A percentile compares a stretch with the other conserved stretches of the same genome.
Conservation (phyloP, 2,329 filamentous ascomycete species). For the Calycina marina region DNA sequence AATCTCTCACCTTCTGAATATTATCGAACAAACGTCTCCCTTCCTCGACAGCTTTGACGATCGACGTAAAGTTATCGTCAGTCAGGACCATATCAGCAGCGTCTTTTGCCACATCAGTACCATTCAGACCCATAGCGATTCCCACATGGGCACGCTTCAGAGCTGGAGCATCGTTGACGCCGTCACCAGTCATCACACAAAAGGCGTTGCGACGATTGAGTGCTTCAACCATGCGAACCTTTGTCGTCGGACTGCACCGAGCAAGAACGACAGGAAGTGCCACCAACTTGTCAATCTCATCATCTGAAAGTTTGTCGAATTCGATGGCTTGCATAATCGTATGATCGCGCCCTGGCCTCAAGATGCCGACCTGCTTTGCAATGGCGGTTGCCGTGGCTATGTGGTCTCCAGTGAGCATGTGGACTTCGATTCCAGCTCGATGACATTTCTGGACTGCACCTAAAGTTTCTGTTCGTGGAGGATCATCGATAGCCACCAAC, state of each 20-base stretch:
- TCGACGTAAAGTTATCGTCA: constrained; percentile 70
- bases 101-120: constrained; percentile 63
- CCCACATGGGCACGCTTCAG: constrained; percentile 60
- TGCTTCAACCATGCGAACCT: constrained; percentile 65
- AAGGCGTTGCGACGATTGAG: constrained; percentile 53
- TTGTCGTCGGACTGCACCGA: constrained; percentile 54
- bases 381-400: constrained; percentile 53
- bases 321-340: constrained; percentile 45
- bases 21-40: constrained; percentile 58
- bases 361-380: constrained; percentile 48
- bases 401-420: constrained; percentile 58
- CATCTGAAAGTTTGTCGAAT: constrained; percentile 47
- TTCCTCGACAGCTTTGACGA: constrained; percentile 55
- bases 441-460: constrained; percentile 44
- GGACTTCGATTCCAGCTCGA: constrained; percentile 46
- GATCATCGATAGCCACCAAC: constrained; percentile 58
- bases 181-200: constrained; percentile 58
- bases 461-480: constrained; percentile 52
- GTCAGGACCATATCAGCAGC: constrained; percentile 80
- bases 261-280: constrained; percentile 53
- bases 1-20: constrained; percentile 41
- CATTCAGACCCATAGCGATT: constrained; percentile 52
- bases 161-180: constrained; percentile 61
- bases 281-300: constrained; percentile 45
- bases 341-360: constrained; percentile 25